Conservation (phyloP, 2,329 filamentous ascomycete species). For the Phyllosticta citriasiana region DNA sequence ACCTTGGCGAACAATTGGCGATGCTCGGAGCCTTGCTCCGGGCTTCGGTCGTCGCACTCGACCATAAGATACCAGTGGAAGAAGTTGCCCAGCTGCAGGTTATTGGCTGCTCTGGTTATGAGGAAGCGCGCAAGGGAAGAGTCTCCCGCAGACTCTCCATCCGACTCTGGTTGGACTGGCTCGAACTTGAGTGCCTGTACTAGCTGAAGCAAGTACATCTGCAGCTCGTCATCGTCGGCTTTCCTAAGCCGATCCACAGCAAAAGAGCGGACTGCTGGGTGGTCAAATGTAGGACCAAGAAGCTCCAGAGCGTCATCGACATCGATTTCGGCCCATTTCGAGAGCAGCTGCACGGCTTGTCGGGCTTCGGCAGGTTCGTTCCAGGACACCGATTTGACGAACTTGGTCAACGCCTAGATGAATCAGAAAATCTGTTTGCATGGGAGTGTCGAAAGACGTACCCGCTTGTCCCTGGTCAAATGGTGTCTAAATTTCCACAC, state of each 20-base stretch:
- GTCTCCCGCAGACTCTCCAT: conserved; percentile 54
- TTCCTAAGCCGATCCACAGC: conserved; percentile 87
- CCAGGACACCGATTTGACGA: conserved; percentile 97
- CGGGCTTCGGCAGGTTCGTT: conserved; percentile 72
- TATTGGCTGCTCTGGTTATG: conserved; percentile 76
- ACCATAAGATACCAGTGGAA: conserved; percentile 99
- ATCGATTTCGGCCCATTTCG: conserved; percentile 93
- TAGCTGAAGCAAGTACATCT: conserved; percentile 84
- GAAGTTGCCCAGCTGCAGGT: conserved; percentile 87
- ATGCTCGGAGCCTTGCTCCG: conserved; percentile 63
- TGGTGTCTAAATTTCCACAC: conserved; percentile 98
- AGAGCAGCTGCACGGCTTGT: conserved; percentile 80
- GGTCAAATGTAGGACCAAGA: conserved; percentile 85
- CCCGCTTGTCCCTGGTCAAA: conserved; percentile 72
- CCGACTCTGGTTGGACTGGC: conserved; percentile 40
- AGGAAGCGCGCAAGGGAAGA: conserved; percentile 85
- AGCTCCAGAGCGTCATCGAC: conserved; percentile 93
- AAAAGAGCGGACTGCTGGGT: conserved; percentile 78
- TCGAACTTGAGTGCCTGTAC: conserved; percentile 96
- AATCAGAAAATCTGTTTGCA: not conserved
- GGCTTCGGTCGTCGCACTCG: conserved; percentile 77
- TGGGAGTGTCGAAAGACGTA: not conserved
- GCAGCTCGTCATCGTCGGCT: conserved; percentile 81
- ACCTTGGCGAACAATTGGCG: conserved; percentile 85
- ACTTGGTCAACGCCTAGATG: conserved; percentile 69